These are phyloP conservation scores for Wickerhamiella galacta DNA, from an alignment of 805 yeast genomes.

Conservation along the genomic window DNA sequence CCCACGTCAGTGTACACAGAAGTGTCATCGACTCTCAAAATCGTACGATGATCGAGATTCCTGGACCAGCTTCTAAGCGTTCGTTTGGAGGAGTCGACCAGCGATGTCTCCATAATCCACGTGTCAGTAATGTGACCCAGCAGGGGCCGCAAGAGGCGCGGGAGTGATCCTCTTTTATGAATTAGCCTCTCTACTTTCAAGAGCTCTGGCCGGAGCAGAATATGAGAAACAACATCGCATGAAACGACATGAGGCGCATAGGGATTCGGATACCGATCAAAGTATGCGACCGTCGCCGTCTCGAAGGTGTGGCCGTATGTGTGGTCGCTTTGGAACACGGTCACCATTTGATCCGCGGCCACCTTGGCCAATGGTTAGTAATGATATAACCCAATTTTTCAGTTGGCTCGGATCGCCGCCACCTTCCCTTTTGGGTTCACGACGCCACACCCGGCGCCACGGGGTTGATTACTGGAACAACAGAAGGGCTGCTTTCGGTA, in stretches of 20 bases:
- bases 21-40: conserved; percentile 65
- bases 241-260: conserved; percentile 73
- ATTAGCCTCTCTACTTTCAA: conserved; percentile 59
- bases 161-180: conserved; percentile 64
- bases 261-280: conserved; percentile 60
- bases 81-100: conserved; percentile 44
- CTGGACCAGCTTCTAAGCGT: conserved; percentile 55
- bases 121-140: conserved; percentile 52
- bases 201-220: conserved; percentile 44
- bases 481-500: too few relatives aligned
- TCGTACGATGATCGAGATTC: conserved; percentile 67
- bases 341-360: too few relatives aligned
- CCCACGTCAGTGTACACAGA: conserved; percentile 31
- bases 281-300: conserved; percentile 61
- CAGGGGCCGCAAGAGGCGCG: conserved; percentile 61
- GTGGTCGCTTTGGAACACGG: conserved; percentile 39
- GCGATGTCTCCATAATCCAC: conserved; percentile 67
- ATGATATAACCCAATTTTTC: too few relatives aligned
- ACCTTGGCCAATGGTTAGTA: too few relatives aligned
- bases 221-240: conserved; percentile 53
- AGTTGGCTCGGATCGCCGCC: too few relatives aligned
- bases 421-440: too few relatives aligned
- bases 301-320: conserved; percentile 43
- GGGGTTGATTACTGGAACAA: too few relatives aligned
- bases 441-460: too few relatives aligned